Base-by-base conservation (phyloP, 352 stramenopile genomes). In the Globisporangium yorkense region DNA sequence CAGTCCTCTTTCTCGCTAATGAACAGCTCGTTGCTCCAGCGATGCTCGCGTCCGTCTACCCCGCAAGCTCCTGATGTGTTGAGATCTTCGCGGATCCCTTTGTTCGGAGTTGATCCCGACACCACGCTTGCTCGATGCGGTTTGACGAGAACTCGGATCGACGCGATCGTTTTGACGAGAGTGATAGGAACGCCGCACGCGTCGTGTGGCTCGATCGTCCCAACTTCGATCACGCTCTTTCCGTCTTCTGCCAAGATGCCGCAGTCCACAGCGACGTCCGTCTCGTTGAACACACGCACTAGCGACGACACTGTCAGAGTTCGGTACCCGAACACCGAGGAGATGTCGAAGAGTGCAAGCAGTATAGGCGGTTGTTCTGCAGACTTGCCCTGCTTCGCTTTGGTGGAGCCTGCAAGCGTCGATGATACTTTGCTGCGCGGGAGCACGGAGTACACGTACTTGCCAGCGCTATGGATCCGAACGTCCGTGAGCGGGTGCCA, bases 21-120 rank as follows among this genome's bases (percentile, higher is more conserved):
- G 40, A 92, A 76, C 16, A 92, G 46, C 15, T 90, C 81, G 48
- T 91, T 89, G 56, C 84, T 94, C 81, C 84, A 92, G n/a, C 82
- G 80, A 48, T 93, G 73, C 1, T 83, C 71, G 54, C 70, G 75
- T 5, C 67, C 54, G 44, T 45, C 45, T n/a, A 59, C 48, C 9
- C 51, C 56, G 9, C 44, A 10, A 3, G n/a, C 20, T 31, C 18
- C 21, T 2, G 44, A 8, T 18, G 44, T 4, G 10, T 7, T 18
- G 8, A 12, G n/a, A 27, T 20, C 12, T 10, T 49, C 20, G n/a
- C 20, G n/a, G 2, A 8, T 12, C 3, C n/a, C 44, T 31, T 49
- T 24, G 8, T 6, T 31, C 20, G 10, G 20, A 18, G 44, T 13
- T 18, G 44, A 20, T 15, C 20, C 16, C 5, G 44, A 10, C 2